Percentiles rank a stretch among this genome's conserved stretches.
Conservation (phyloP, 140 eudicot species). For the Stevia rebaudiana region DNA sequence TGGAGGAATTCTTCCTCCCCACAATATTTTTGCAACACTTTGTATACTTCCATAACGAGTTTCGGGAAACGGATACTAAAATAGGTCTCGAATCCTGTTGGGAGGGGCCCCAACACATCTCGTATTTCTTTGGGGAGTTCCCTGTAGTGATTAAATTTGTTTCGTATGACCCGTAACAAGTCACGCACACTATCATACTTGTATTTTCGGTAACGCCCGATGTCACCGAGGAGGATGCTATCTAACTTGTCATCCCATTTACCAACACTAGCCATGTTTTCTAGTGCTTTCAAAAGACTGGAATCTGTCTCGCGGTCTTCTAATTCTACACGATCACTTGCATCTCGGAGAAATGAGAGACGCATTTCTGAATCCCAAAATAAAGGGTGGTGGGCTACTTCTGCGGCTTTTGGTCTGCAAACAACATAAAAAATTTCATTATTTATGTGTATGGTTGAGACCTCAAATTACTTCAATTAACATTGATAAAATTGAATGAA, state of each 20-base stretch:
- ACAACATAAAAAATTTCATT: too few species aligned
- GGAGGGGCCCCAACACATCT: constrained; percentile 58
- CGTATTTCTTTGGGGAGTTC: constrained; percentile 69
- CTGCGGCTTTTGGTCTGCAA: constrained; percentile 63
- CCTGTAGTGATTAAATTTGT: constrained; percentile 80
- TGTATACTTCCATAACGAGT: constrained; percentile 74
- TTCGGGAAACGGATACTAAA: constrained; percentile 71
- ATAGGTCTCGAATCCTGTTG: constrained; percentile 76
- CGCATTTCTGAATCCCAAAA: constrained; percentile 75
- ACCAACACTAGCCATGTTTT: constrained; percentile 46
- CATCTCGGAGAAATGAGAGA: constrained; percentile 85
- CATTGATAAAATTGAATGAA: too few species aligned
- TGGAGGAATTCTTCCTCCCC: constrained; percentile 49
- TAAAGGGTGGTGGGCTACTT: constrained; percentile 63
- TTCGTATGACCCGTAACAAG: constrained; percentile 74
- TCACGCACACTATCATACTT: constrained; percentile 82
- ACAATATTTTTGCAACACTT: constrained; percentile 48
- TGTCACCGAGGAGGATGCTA: constrained; percentile 48
- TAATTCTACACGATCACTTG: constrained; percentile 77
- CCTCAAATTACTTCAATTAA: too few species aligned
- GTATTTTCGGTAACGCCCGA: constrained; percentile 66
- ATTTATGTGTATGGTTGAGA: too few species aligned
- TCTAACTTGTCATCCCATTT: constrained; percentile 88
- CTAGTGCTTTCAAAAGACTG: constrained; percentile 51
- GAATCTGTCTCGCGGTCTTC: constrained; percentile 69